Evolutionary conservation across 148 eudicot species (phyloP).

Genomic region (Camellia lanceoleosa): DNA sequence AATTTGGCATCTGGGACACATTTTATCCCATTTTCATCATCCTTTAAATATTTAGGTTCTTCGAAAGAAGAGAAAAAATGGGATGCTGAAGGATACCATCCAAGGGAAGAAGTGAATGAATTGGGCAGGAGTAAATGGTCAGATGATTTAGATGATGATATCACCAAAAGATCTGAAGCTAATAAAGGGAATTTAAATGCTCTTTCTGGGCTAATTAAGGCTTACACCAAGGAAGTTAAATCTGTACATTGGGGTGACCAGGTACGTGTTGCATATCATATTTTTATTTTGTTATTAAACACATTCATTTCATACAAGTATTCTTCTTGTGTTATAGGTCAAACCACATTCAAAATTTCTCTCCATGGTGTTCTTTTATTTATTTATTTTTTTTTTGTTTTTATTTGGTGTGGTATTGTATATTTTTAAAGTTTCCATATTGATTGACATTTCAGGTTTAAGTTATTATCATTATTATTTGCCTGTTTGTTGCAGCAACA

Average conservation of each 20-base stretch:
- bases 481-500: neutral
- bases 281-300: neutral
- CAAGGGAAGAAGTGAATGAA: conserved; percentile 66
- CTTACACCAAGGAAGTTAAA: conserved; percentile 78
- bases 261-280: conserved; percentile 40
- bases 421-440: neutral
- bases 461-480: neutral
- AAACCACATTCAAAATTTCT: neutral
- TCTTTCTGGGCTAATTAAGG: conserved; percentile 51
- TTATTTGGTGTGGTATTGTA: neutral
- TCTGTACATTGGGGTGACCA: conserved; percentile 95
- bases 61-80: conserved; percentile 33
- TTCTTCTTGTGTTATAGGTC: neutral
- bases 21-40: conserved; percentile 4
- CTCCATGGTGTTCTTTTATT: no score
- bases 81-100: conserved; percentile 42
- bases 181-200: conserved; percentile 39
- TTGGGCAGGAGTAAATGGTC: conserved; percentile 97
- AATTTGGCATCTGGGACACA: neutral
- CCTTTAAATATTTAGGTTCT: conserved; percentile 36
- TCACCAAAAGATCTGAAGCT: conserved; percentile 30
- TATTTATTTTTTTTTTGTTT: conserved; percentile 4
- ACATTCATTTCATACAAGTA: neutral
- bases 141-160: conserved; percentile 65
- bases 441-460: neutral